Evolutionary conservation across 2,329 filamentous ascomycete species (phyloP), one percentile per base, ranked within the genome.

Genomic region (Ambrosiella cleistominuta): DNA sequence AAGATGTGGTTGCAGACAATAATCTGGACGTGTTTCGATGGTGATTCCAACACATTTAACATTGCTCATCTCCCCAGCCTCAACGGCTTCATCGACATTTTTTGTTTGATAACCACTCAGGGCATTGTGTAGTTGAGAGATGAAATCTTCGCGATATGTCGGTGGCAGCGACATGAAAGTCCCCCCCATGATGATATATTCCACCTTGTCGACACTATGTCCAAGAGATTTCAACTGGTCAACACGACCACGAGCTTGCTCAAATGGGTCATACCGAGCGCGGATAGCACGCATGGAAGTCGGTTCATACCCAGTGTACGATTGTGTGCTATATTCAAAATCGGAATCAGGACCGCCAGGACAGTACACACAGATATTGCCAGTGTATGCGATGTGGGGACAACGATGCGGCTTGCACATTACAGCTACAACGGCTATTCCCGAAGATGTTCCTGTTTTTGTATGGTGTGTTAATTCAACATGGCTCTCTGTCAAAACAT

Each of bases 391-490:
- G 65, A 98, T 98, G 68, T 98, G 93, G 15, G 93, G 93, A 67
- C 93, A 98, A 68, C 93, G 79, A 69, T 98, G 93, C 27, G 93
- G 93, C 71, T 98, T 98, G 78, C 93, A 97, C 93, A 98, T 98
- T 64, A 98, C 94, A 49, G 94, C 93, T 52, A 98, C 93, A 7
- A 98, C 93, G 1, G 93, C 93, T 65, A 98, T 98, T 60, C 93
- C 93, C 56, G 90, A 96, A 0, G 91, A 95, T 13, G 91, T 96
- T 65, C 88, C 82, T 87, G 63, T 17, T 27, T 27, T 27, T 27
- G n/a, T 8, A 47, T 39, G 8, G 13, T 38, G 12, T 53, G 35
- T 53, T 38, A 53, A 17, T 7, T 53, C 17, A 47, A 13, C 44
- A 47, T 13, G 44, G 44, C 19, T 47, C 27, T 27, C 27, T 27